These are phyloP conservation scores for Thozetella sp. DNA, from an alignment of 495 filamentous ascomycete species.

Conservation along the genomic window DNA sequence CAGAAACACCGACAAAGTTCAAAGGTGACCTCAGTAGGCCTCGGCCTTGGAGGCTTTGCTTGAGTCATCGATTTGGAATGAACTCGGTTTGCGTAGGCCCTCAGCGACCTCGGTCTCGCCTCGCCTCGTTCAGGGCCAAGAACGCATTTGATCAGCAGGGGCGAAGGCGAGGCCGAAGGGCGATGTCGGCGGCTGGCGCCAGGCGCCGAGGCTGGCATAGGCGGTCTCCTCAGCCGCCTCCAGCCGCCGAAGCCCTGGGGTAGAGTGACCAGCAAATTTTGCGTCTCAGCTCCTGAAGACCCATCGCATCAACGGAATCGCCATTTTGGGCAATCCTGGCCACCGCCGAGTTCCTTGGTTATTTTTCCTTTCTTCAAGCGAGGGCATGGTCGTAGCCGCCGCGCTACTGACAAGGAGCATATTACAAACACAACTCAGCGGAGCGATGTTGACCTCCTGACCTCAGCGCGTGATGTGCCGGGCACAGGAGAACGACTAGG, in stretches of 20 bases:
- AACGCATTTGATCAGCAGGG: too few species aligned
- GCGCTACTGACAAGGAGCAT: neutral
- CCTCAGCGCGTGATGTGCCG: neutral
- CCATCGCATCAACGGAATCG: neutral
- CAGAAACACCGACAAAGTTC: too few species aligned
- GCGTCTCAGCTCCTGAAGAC: neutral
- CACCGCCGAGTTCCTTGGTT: neutral
- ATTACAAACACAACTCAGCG: neutral
- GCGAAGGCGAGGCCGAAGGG: too few species aligned
- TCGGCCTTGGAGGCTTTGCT: too few species aligned
- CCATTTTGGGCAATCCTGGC: neutral
- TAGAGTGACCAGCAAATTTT: neutral
- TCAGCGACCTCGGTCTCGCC: too few species aligned
- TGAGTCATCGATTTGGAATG: too few species aligned
- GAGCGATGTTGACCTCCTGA: neutral
- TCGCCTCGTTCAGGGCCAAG: too few species aligned
- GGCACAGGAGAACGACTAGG: neutral
- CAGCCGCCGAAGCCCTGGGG: neutral
- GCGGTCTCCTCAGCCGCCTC: slow-evolving; percentile 1
- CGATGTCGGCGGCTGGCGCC: neutral
- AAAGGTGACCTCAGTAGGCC: too few species aligned
- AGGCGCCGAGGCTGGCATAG: neutral
- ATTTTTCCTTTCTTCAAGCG: neutral
- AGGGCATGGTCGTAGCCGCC: neutral
- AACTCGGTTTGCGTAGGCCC: too few species aligned